These are phyloP conservation scores for Ustanciosporium gigantosporum DNA, from an alignment of 1,284 basidiomycete genomes.

Conservation along the genomic window DNA sequence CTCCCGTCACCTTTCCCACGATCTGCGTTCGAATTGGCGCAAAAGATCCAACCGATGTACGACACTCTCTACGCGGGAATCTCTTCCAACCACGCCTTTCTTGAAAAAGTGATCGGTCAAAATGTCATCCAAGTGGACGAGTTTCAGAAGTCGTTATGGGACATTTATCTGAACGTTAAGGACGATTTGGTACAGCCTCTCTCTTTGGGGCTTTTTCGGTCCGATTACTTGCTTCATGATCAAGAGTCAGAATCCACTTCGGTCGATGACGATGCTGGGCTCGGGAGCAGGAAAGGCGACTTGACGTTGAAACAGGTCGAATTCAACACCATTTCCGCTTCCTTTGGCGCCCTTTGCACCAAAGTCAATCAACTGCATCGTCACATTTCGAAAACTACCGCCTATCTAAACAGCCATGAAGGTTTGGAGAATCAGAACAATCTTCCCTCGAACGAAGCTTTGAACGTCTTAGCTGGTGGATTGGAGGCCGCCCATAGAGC, in stretches of 20 bases:
- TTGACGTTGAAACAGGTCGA: conserved; percentile 88
- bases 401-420: conserved; percentile 66
- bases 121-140: conserved; percentile 80
- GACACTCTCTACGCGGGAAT: conserved; percentile 84
- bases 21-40: conserved; percentile 71
- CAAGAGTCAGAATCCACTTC: conserved; percentile 3
- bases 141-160: conserved; percentile 84
- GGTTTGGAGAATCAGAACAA: conserved; percentile 66
- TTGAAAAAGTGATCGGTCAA: conserved; percentile 80
- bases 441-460: conserved; percentile 77
- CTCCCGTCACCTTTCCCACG: conserved; percentile 86
- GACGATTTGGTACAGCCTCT: conserved; percentile 67
- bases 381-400: conserved; percentile 39
- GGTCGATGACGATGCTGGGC: not conserved
- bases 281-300: conserved; percentile 21
- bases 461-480: conserved; percentile 73
- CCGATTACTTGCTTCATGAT: conserved; percentile 89
- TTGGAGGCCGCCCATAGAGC: conserved; percentile 78
- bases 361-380: conserved; percentile 74
- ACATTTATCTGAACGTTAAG: conserved; percentile 74
- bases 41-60: conserved; percentile 74
- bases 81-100: conserved; percentile 76
- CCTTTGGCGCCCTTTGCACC: conserved; percentile 83
- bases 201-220: conserved; percentile 90
- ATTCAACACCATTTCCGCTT: conserved; percentile 94